Evolutionary conservation across 768 basidiomycete species (phyloP).

Genomic region (Suillus brevipes): DNA sequence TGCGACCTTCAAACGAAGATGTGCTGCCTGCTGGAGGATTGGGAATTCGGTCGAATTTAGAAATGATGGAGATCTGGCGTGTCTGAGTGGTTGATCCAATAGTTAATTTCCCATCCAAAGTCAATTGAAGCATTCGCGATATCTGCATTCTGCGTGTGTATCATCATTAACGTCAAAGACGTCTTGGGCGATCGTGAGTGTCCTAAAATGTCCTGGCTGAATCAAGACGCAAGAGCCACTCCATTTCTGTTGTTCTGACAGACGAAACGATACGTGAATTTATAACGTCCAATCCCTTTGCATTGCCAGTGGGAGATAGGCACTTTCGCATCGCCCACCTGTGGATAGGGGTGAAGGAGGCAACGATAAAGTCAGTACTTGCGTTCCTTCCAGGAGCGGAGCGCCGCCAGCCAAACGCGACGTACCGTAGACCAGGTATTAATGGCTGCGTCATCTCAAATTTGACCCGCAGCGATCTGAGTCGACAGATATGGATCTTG

Average conservation of each 20-base stretch:
- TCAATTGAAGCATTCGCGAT: not conserved
- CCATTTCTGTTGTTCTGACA: not conserved
- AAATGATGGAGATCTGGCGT: not conserved
- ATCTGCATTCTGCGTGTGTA: not conserved
- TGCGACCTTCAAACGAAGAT: slow-evolving; percentile 25
- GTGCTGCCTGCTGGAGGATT: slow-evolving; percentile 24
- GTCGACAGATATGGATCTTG: not conserved
- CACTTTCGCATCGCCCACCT: not conserved
- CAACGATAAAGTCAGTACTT: not conserved
- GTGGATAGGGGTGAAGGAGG: not conserved
- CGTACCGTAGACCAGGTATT: not conserved
- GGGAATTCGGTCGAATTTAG: slow-evolving; percentile 1
- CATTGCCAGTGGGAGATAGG: not conserved
- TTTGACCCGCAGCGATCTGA: not conserved
- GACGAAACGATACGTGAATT: not conserved
- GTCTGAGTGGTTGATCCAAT: not conserved
- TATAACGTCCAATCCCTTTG: not conserved
- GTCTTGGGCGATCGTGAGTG: not conserved
- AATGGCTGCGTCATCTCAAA: not conserved
- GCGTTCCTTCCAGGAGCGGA: not conserved
- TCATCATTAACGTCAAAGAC: not conserved
- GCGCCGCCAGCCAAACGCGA: not conserved
- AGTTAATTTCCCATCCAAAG: too few species aligned
- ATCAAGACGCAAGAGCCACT: not conserved
- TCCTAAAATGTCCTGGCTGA: not conserved